These are phyloP conservation scores for Suhomyces coccinellae DNA, from an alignment of 1,139 yeast species.

Conservation along the genomic window DNA sequence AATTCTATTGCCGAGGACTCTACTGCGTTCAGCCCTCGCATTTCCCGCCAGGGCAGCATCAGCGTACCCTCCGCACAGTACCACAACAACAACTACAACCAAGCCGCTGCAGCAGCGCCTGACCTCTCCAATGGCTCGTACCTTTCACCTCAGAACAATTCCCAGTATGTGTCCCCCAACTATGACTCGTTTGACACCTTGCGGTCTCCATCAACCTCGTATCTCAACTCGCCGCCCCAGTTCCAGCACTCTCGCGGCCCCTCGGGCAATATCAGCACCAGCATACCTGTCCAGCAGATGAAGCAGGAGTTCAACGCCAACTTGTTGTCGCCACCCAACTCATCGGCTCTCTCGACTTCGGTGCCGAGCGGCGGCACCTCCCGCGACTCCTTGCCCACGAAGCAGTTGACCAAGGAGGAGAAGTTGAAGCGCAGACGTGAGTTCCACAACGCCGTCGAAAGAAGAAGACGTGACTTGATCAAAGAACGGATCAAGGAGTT, in stretches of 20 bases:
- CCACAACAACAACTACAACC: conserved; percentile 15
- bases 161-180: conserved; percentile 20
- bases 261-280: conserved; percentile 30
- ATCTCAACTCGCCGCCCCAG: conserved; percentile 41
- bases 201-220: conserved; percentile 33
- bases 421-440: conserved; percentile 69
- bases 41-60: conserved; percentile 36
- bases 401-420: conserved; percentile 64
- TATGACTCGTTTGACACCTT: conserved; percentile 32
- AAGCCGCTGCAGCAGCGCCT: conserved; percentile 14
- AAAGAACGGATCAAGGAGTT: conserved; percentile 74
- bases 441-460: conserved; percentile 79
- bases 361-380: conserved; percentile 23
- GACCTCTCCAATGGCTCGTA: conserved; percentile 16
- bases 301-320: conserved; percentile 20
- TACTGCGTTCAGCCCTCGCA: conserved; percentile 32
- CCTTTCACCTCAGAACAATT: conserved; percentile 17
- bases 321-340: conserved; percentile 30
- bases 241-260: conserved; percentile 16
- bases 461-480: conserved; percentile 75
- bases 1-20: conserved; percentile 37
- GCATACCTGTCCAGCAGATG: conserved; percentile 26
- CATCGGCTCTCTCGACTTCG: conserved; percentile 27
- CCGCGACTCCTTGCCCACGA: conserved; percentile 22
- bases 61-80: conserved; percentile 23